phyloP scores from a whole-genome alignment of 2,329 filamentous ascomycete species.

The Rhinocladiella mackenziei region DNA sequence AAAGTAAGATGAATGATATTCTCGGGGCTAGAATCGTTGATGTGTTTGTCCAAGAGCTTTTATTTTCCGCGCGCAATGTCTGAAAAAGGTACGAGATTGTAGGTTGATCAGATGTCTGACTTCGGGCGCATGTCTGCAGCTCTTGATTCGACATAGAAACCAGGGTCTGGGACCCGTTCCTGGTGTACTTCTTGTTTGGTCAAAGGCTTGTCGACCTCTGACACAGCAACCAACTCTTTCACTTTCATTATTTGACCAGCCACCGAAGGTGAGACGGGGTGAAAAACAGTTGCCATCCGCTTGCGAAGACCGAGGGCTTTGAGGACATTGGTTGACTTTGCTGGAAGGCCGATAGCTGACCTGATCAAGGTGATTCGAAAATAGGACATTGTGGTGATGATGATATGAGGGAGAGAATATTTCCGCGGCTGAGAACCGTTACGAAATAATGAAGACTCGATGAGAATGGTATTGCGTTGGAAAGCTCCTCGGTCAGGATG shows the following conservation, averaged over 20 bases:
- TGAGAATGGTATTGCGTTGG: too few relatives aligned
- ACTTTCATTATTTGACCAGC: conserved; percentile 91
- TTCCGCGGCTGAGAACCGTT: too few relatives aligned
- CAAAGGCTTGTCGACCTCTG: conserved; percentile 66
- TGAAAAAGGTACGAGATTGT: too few relatives aligned
- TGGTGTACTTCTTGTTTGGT: conserved; percentile 66
- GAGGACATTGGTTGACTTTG: conserved; percentile 74
- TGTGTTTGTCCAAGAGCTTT: too few relatives aligned
- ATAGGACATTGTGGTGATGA: conserved; percentile 31
- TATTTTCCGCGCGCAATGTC: too few relatives aligned
- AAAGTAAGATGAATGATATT: too few relatives aligned
- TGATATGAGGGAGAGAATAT: neutral
- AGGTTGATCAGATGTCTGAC: neutral
- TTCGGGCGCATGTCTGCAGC: conserved; percentile 25
- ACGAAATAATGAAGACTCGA: too few relatives aligned
- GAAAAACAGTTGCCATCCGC: conserved; percentile 82
- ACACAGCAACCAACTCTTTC: conserved; percentile 82
- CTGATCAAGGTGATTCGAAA: conserved; percentile 91
- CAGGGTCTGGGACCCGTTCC: conserved; percentile 68
- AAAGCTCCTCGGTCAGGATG: neutral
- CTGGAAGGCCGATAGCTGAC: conserved; percentile 81
- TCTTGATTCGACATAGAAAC: conserved; percentile 72
- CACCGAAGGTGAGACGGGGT: conserved; percentile 73
- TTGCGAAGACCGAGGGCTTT: conserved; percentile 79
- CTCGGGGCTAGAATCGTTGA: too few relatives aligned